Base-by-base conservation (phyloP, 176 grass and related monocot genomes). In the Saccharum spontaneum region DNA sequence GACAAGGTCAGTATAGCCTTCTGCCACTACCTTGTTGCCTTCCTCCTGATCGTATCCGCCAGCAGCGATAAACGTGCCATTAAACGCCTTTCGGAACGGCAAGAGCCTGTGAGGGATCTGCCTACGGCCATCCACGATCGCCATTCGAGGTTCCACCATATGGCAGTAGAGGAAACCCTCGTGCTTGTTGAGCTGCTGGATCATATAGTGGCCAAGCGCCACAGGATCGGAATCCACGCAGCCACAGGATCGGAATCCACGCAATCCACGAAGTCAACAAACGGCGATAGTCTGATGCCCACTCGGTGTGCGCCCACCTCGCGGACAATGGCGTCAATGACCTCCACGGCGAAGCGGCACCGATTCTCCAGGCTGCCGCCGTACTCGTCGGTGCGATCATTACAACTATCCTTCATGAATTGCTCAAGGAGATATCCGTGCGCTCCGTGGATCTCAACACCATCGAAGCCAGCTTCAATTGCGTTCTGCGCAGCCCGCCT, bases 371-470 rank as follows among this genome's bases (percentile, higher is more conserved):
- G 61, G 44, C 82, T 84, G 9, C 82, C 82, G 3, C 82, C 73
- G 3, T 84, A 77, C n/a, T 68, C 33, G 15, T 77, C 82, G 0
- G 31, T 2, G 5, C 82, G 82, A 45, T 68, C 73, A 23, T 77
- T 84, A 10, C 62, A 23, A 14, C 73, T 26, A 10, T 84, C 79
- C 41, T 83, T 88, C 80, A 88, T 83, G 40, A 88, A 88, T 1
- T 88, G 73, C 86, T 88, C 86, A 3, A 88, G 52, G 50, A 88
- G 52, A 10, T 4, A 72, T 1, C 86, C 54, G 1, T 78, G 41
- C 7, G 80, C 80, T 3, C 65, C 74, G 7, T 88, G 86, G 52
- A 88, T 82, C 74, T 83, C 86, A 12, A 83, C 80, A 3, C 80
- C 86, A 9, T 83, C 86, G 17, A 88, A 88, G 6, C 86, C 80